phyloP scores from a whole-genome alignment of 805 yeast species.

The Sugiyamaella smithiae region DNA sequence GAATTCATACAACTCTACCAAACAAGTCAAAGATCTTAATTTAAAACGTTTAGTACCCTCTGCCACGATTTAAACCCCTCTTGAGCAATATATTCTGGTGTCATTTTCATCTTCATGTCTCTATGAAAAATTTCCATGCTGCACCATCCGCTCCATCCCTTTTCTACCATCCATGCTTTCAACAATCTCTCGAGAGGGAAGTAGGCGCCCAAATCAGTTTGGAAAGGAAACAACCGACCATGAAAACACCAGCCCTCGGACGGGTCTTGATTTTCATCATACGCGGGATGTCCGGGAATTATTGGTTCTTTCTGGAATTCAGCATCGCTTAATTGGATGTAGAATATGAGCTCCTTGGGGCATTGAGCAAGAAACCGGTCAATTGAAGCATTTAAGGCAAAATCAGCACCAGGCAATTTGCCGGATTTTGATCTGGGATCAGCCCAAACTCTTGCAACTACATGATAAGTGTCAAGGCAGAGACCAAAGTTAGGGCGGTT shows the following conservation, averaged over 20 bases:
- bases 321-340: conserved; percentile 32
- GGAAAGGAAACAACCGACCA: conserved; percentile 11
- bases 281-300: conserved; percentile 5
- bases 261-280: conserved; percentile 7
- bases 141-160: conserved; percentile 8
- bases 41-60: no score
- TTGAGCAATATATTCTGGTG: conserved; percentile 7
- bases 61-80: conserved; percentile 7
- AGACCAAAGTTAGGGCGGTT: conserved; percentile 31
- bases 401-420: conserved; percentile 14
- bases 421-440: conserved; percentile 15
- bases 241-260: conserved; percentile 8
- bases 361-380: conserved; percentile 14
- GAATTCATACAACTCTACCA: no score
- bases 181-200: conserved; percentile 8
- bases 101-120: conserved; percentile 8
- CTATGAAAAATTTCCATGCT: conserved; percentile 13
- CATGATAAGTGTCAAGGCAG: conserved; percentile 34
- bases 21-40: no score
- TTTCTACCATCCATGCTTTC: conserved; percentile 8
- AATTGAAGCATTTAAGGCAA: conserved; percentile 9
- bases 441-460: conserved; percentile 24
- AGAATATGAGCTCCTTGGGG: conserved; percentile 26
- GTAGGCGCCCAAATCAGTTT: conserved; percentile 9
- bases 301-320: conserved; percentile 7